Base-by-base conservation (phyloP, 2,329 filamentous ascomycete genomes). In the Ceratocystis smalleyi region DNA sequence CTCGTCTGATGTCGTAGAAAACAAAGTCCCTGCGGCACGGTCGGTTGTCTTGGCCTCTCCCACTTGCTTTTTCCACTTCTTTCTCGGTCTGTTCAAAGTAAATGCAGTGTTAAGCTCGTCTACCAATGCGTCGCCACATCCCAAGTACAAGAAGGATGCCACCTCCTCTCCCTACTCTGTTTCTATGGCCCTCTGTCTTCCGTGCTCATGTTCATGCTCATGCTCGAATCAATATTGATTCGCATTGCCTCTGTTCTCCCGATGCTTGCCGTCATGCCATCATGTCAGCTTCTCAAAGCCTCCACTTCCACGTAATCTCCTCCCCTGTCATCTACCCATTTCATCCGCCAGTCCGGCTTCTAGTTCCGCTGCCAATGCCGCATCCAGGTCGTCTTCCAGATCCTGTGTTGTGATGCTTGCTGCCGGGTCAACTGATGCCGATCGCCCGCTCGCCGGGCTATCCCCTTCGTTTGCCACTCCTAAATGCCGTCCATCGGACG, bases 321-420 rank as follows among this genome's bases (percentile, higher is more conserved):
- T 32, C 24, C 19, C 6, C 10, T 47, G 49, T 19, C 54, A 54
- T 32, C n/a, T 17, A 19, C 61, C 55, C 61, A 19, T 60, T 57
- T 61, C 61, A 19, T 60, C 61, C 22, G 54, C 61, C 43, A 66
- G 40, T 7, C 64, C 73, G 2, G 72, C 72, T 69, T 83, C 81
- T 68, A 85, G 75, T 68, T 82, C 83, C 1, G 82, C 83, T 69
- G 84, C 75, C 71, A 87, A 76, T 69, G 85, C 83, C 45, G 82
- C 80, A 72, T 85, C 85, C 61, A 86, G 73, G 69, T 85, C 83
- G 51, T 77, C 77, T n/a, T 73, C 72, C 6, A 72, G 71, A 49
- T 72, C 71, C n/a, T 72, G 71, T 6, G 60, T 43, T 40, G 69
- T 69, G 5, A 68, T 66, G 19, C 65, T 71, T 27, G 67, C 71